phyloP scores from a whole-genome alignment of 768 basidiomycete genomes.

The Boletus insuetus region DNA sequence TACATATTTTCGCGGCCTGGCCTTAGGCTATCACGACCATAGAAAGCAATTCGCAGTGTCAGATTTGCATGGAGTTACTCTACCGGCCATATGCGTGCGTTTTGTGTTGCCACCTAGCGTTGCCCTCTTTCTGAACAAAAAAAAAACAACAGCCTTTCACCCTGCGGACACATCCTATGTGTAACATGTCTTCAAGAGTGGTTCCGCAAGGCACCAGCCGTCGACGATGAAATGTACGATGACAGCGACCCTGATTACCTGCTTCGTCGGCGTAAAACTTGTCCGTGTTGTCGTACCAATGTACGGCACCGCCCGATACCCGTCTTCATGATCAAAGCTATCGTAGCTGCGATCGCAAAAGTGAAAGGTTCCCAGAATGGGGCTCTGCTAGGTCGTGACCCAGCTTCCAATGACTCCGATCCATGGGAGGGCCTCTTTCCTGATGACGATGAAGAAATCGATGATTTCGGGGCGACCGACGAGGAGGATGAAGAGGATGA shows the following conservation, averaged over 20 bases:
- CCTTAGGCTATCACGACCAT: conserved; percentile 51
- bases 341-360: conserved; percentile 49
- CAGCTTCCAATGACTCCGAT: conserved; percentile 44
- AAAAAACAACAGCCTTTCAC: conserved; percentile 50
- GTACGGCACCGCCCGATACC: conserved; percentile 62
- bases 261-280: conserved; percentile 61
- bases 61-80: conserved; percentile 74
- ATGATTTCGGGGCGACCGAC: conserved; percentile 29
- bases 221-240: conserved; percentile 44
- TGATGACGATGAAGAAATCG: conserved; percentile 42
- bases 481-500: conserved; percentile 25
- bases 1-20: not conserved
- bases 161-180: conserved; percentile 80
- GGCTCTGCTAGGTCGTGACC: conserved; percentile 21
- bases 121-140: conserved; percentile 5
- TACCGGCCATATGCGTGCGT: conserved; percentile 66
- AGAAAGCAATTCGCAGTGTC: conserved; percentile 63
- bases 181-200: conserved; percentile 70
- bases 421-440: conserved; percentile 74
- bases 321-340: conserved; percentile 63
- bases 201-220: conserved; percentile 66
- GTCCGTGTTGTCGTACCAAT: conserved; percentile 65
- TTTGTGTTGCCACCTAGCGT: not conserved
- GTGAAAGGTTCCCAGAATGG: conserved; percentile 31
- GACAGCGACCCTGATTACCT: conserved; percentile 44